These are phyloP conservation scores for Tylopilus rubrobrunneus DNA, from an alignment of 768 basidiomycete genomes.

Conservation along the genomic window DNA sequence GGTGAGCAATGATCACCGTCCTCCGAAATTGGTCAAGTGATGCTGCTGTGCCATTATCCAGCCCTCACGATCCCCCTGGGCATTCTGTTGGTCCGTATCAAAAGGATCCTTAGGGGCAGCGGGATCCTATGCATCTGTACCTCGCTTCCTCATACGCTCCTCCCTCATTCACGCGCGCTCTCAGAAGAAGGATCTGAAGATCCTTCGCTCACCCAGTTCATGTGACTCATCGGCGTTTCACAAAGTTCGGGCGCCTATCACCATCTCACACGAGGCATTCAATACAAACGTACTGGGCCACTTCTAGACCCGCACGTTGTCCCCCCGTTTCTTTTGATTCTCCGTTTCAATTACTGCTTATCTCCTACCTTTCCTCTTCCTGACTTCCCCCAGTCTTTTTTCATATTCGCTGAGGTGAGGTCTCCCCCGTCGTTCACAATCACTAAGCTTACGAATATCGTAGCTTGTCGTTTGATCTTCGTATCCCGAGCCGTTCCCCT, in stretches of 20 bases:
- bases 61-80: too few relatives aligned
- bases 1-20: not conserved
- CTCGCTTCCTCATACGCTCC: too few relatives aligned
- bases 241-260: not conserved
- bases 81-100: too few relatives aligned
- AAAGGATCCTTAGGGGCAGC: too few relatives aligned
- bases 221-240: not conserved
- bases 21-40: not conserved
- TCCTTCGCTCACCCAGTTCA: not conserved
- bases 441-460: not conserved
- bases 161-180: not conserved
- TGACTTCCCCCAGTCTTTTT: not conserved
- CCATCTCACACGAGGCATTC: not conserved
- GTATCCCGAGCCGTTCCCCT: not conserved
- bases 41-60: not conserved
- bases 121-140: too few relatives aligned
- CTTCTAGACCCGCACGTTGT: not conserved
- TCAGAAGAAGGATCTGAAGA: not conserved
- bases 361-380: too few relatives aligned
- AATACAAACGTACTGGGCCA: not conserved
- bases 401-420: not conserved
- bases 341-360: not conserved
- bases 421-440: too few relatives aligned
- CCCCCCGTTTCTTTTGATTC: slow-evolving; percentile 1
- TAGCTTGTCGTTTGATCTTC: not conserved